Percentiles rank a stretch among this genome's conserved stretches.
Evolutionary conservation across 2,329 filamentous ascomycete species (phyloP).

Genomic region (Xylariales sp.): DNA sequence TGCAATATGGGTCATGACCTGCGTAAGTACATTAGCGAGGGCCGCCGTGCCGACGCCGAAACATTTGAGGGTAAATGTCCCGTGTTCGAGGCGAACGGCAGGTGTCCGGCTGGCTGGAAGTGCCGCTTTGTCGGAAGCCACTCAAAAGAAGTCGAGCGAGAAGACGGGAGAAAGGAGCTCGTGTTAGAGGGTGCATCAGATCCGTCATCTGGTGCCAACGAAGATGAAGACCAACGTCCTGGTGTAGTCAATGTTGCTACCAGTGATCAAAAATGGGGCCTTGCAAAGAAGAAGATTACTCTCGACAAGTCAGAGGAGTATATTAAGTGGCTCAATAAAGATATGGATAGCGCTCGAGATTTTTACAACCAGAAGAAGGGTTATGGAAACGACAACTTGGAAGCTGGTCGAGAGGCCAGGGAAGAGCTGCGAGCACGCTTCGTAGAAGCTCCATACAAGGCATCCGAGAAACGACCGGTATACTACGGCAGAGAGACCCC

Average conservation of each 20-base stretch:
- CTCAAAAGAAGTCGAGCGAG: slow-evolving; percentile 71
- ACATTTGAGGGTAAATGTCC: slow-evolving; percentile 78
- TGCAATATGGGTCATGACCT: slow-evolving; percentile 84
- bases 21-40: slow-evolving; percentile 76
- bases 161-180: slow-evolving; percentile 80
- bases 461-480: slow-evolving; percentile 88
- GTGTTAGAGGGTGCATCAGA: slow-evolving; percentile 51
- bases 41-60: slow-evolving; percentile 74
- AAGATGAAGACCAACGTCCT: slow-evolving; percentile 40
- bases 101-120: slow-evolving; percentile 85
- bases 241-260: slow-evolving; percentile 74
- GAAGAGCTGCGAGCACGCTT: slow-evolving; percentile 76
- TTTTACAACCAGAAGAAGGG: slow-evolving; percentile 41
- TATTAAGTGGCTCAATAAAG: slow-evolving; percentile 70
- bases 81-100: slow-evolving; percentile 70
- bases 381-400: slow-evolving; percentile 26
- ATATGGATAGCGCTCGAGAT: slow-evolving; percentile 45
- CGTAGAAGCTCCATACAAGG: slow-evolving; percentile 79
- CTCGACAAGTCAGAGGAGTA: slow-evolving; percentile 74
- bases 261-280: slow-evolving; percentile 64
- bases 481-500: slow-evolving; percentile 96
- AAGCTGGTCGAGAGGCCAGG: slow-evolving; percentile 25
- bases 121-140: slow-evolving; percentile 89
- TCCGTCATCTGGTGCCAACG: slow-evolving; percentile 9
- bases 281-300: slow-evolving; percentile 67